A percentile compares a stretch with the other conserved stretches of the same genome.
These are phyloP conservation scores for Serendipita sp. DNA, from an alignment of 768 basidiomycete genomes.

Conservation along the genomic window DNA sequence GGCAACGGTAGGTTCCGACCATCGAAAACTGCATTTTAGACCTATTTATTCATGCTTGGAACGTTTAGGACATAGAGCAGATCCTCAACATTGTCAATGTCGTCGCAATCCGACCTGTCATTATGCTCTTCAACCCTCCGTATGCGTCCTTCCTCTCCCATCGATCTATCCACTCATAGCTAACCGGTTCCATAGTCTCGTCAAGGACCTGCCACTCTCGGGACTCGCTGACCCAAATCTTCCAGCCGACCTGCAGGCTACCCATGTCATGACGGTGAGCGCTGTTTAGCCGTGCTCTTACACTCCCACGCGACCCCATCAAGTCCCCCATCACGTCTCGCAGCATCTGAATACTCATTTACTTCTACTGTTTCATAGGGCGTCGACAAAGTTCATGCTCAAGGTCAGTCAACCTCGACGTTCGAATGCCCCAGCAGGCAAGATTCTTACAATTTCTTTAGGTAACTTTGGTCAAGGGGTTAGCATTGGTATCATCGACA, in stretches of 20 bases:
- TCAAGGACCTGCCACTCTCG: background rate
- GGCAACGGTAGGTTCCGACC: background rate
- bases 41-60: background rate
- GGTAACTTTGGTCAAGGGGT: conserved; percentile 22
- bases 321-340: background rate
- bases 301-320: too few species aligned
- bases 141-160: background rate
- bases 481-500: conserved; percentile 18
- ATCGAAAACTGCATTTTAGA: background rate
- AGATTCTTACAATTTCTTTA: background rate
- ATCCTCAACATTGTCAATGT: background rate
- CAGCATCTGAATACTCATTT: background rate
- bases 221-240: background rate
- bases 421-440: background rate
- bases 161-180: background rate
- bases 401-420: background rate
- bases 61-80: conserved; percentile 1
- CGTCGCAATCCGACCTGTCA: conserved; percentile 3
- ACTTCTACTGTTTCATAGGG: conserved; percentile 8
- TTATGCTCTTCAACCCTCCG: background rate
- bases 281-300: too few species aligned
- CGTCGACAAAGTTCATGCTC: conserved; percentile 22
- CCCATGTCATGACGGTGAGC: conserved; percentile 7
- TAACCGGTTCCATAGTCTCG: background rate
- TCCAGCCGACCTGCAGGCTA: background rate